These are phyloP conservation scores for Penicillium fimorum DNA, from an alignment of 495 filamentous ascomycete species.

Conservation along the genomic window DNA sequence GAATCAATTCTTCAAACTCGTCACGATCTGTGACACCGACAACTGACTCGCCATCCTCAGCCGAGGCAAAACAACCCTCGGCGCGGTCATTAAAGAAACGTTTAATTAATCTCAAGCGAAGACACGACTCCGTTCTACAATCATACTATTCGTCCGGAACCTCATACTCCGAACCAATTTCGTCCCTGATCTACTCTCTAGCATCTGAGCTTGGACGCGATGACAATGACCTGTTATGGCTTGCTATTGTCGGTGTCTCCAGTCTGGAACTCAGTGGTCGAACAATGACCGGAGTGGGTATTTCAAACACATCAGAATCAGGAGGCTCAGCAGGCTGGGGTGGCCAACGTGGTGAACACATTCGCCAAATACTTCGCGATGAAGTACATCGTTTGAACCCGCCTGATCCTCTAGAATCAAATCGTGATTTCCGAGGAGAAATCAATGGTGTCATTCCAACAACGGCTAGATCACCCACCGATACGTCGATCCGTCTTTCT, in stretches of 20 bases:
- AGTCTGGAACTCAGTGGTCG: slow-evolving; percentile 90
- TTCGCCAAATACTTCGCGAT: slow-evolving; percentile 82
- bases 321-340: slow-evolving; percentile 74
- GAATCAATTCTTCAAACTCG: slow-evolving; percentile 44
- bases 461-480: slow-evolving; percentile 81
- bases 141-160: slow-evolving; percentile 82
- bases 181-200: slow-evolving; percentile 87
- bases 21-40: slow-evolving; percentile 47
- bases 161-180: slow-evolving; percentile 92
- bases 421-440: slow-evolving; percentile 54
- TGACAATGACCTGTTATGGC: slow-evolving; percentile 95
- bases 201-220: slow-evolving; percentile 93
- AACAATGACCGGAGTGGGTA: slow-evolving; percentile 73
- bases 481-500: slow-evolving; percentile 87
- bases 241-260: slow-evolving; percentile 86
- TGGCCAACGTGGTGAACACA: slow-evolving; percentile 75
- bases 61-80: slow-evolving; percentile 61
- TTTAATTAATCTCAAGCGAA: slow-evolving; percentile 69
- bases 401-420: slow-evolving; percentile 60
- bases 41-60: slow-evolving; percentile 54
- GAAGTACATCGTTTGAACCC: slow-evolving; percentile 95
- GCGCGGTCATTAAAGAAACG: slow-evolving; percentile 66
- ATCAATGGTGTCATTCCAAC: slow-evolving; percentile 79
- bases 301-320: slow-evolving; percentile 57
- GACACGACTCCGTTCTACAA: slow-evolving; percentile 69